Evolutionary conservation across 148 eudicot species (phyloP), one percentile per base, ranked within the genome.

Genomic region (Euryodendron excelsum): DNA sequence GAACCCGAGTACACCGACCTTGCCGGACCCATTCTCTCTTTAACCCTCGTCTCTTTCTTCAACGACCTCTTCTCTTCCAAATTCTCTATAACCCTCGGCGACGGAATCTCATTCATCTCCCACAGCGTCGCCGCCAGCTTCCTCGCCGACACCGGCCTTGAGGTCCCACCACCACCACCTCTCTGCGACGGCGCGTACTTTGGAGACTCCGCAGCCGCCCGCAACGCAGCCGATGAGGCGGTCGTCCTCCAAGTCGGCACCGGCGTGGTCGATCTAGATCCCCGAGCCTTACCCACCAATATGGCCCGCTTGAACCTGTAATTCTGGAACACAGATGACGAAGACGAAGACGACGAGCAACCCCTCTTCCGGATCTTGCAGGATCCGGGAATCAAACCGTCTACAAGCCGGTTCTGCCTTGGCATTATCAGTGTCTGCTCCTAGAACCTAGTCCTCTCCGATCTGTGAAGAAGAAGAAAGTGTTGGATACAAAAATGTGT

Each of bases 61-160:
- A 80, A n/a, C 82, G 80, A 59, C 84, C 62, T 72, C 67, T 69
- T 84, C 72, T 77, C 84, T 18, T 76, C 77, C 56, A 36, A 39
- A 37, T 76, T 62, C 61, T 82, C 78, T 13, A 39, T 73, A 12
- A 79, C 41, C 30, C 59, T 80, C 18, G 94, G 89, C 1, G 89
- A 75, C 3, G 92, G 91, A 39, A 93, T 83, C 74, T 88, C 91
- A 81, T 96, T 91, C 90, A 93, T 73, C 83, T 88, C 99, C 99
- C 99, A 96, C 41, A 96, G 88, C 5, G 97, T 91, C 25, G 99
- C 99, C 56, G 94, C 99, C 81, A 96, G 87, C 82, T 88, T 90
- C 85, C 99, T 83, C 60, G 99, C 99, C 0, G 97, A 91, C 37
- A 95, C 92, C 21, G 94, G 90, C 70, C 76, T 77, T 37, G 85